phyloP scores from a whole-genome alignment of 2,329 filamentous ascomycete species.

The Fusarium pseudocircinatum region DNA sequence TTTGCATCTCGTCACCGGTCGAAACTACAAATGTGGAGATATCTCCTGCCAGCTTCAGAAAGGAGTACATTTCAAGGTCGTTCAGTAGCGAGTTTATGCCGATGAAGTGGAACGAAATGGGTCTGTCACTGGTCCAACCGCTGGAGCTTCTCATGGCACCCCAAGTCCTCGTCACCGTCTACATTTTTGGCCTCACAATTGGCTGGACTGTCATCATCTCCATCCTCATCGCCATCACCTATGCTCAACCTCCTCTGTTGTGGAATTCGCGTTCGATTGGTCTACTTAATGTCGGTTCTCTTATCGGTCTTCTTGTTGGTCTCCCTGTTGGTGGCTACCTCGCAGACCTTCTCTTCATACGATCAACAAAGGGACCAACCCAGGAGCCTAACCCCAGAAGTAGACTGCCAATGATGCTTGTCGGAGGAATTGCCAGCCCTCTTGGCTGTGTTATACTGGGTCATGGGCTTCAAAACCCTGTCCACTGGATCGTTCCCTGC shows the following conservation, averaged over 20 bases:
- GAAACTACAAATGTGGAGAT: background rate
- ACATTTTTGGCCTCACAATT: slow-evolving; percentile 1
- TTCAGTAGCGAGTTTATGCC: background rate
- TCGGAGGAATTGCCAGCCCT: background rate
- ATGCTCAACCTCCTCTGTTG: background rate
- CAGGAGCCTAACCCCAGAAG: background rate
- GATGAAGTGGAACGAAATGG: background rate
- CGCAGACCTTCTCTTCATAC: slow-evolving; percentile 1
- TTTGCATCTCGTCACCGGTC: background rate
- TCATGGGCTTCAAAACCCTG: background rate
- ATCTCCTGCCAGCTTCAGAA: background rate
- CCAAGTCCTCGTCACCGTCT: background rate
- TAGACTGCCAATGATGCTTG: background rate
- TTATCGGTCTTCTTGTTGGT: background rate
- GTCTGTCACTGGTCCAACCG: background rate
- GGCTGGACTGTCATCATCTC: slow-evolving; percentile 10
- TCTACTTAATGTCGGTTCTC: background rate
- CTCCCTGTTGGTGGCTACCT: background rate
- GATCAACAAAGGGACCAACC: background rate
- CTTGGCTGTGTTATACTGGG: background rate
- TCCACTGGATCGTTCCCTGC: background rate
- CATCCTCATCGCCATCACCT: background rate
- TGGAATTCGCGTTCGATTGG: background rate
- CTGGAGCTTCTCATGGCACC: background rate
- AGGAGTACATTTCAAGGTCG: background rate